These are phyloP conservation scores for Mycena rebaudengoi DNA, from an alignment of 768 basidiomycete genomes.

Conservation along the genomic window DNA sequence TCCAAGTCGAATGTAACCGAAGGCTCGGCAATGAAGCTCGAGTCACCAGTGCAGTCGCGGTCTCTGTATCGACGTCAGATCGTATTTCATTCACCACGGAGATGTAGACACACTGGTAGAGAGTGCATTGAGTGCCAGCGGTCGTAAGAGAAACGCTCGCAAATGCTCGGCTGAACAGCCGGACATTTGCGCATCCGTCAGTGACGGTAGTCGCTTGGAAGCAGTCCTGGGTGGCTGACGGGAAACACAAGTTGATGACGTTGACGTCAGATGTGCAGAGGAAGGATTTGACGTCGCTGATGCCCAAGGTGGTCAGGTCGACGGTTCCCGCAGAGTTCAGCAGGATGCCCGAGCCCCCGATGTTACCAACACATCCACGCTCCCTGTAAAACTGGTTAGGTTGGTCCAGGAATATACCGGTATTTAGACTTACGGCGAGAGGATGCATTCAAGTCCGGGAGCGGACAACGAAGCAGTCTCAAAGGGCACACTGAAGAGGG, in stretches of 20 bases:
- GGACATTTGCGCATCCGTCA: neutral
- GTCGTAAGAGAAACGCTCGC: neutral
- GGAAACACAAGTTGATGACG: constrained; percentile 14
- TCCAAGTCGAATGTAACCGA: too few relatives aligned
- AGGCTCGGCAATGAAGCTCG: too few relatives aligned
- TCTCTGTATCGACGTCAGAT: too few relatives aligned
- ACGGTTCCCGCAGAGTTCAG: neutral
- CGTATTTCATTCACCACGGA: too few relatives aligned
- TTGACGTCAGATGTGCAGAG: constrained; percentile 14
- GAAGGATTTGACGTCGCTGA: constrained; percentile 16
- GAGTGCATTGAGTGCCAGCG: constrained; percentile 4
- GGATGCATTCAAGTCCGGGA: constrained; percentile 9
- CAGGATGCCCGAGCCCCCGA: neutral
- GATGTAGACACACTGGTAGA: constrained; percentile 13
- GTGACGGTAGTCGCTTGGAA: constrained; percentile 14
- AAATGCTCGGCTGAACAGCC: constrained; percentile 3
- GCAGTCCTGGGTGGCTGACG: neutral
- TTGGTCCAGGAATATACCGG: neutral
- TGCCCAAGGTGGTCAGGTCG: constrained; percentile 16
- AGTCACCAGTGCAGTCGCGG: too few relatives aligned
- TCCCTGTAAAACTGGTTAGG: neutral
- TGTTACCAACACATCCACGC: neutral
- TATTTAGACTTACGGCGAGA: constrained; percentile 4
- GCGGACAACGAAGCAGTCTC: constrained; percentile 2
- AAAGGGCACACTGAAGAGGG: constrained; percentile 13